A percentile compares a stretch with the other conserved stretches of the same genome.
phyloP scores from a whole-genome alignment of 2,329 filamentous ascomycete genomes.

The Xylaria multiplex region DNA sequence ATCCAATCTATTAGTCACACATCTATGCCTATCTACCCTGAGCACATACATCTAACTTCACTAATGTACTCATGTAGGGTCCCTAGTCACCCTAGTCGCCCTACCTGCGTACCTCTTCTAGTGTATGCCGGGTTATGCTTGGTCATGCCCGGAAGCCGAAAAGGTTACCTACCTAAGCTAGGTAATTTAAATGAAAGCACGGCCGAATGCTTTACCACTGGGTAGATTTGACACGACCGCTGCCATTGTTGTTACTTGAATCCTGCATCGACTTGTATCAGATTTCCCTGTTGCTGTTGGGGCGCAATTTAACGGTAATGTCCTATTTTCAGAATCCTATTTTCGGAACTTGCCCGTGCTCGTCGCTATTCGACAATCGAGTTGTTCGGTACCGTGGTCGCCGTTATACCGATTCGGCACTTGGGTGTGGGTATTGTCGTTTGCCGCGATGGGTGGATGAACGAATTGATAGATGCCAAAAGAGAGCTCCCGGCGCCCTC shows the following conservation, averaged over 20 bases:
- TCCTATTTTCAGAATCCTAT: not conserved
- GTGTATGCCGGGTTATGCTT: slow-evolving; percentile 4
- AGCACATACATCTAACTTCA: too few relatives aligned
- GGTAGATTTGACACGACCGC: not conserved
- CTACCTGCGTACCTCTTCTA: too few relatives aligned
- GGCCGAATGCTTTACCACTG: not conserved
- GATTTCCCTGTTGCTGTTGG: not conserved
- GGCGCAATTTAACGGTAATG: not conserved
- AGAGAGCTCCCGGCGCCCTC: too few relatives aligned
- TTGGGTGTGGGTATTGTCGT: not conserved
- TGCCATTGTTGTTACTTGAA: too few relatives aligned
- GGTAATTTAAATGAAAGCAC: not conserved
- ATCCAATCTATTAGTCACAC: too few relatives aligned
- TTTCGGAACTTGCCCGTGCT: not conserved
- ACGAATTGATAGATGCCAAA: not conserved
- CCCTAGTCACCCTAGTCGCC: too few relatives aligned
- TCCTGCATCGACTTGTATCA: too few relatives aligned
- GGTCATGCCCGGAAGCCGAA: slow-evolving; percentile 4
- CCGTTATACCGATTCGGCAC: slow-evolving; percentile 13
- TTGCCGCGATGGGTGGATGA: not conserved
- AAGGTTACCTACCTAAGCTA: not conserved
- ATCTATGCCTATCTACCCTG: too few relatives aligned
- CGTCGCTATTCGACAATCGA: too few relatives aligned
- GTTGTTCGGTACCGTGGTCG: slow-evolving; percentile 2
- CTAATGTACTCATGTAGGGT: too few relatives aligned